These are phyloP conservation scores for Arabis alpina DNA, from an alignment of 345 rosid species.

Conservation along the genomic window DNA sequence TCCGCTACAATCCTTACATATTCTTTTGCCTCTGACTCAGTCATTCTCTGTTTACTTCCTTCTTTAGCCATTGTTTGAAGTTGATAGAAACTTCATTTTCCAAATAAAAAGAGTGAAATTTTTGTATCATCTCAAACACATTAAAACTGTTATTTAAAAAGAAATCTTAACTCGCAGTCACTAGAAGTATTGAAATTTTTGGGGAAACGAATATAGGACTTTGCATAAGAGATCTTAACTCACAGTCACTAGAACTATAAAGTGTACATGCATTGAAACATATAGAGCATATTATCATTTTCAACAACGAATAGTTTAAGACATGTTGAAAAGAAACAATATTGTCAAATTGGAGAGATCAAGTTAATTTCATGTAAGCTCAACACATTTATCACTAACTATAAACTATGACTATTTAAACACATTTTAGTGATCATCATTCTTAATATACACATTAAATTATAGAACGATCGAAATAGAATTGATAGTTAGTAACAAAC, in stretches of 20 bases:
- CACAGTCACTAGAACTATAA: background rate
- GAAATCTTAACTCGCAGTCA: no score
- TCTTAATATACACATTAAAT: no score
- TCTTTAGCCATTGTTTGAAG: conserved; percentile 17
- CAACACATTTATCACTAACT: no score
- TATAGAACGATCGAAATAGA: no score
- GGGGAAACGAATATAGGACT: background rate
- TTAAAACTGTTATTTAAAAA: background rate
- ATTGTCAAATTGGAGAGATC: background rate
- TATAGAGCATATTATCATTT: no score
- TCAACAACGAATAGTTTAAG: background rate
- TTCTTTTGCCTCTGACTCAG: conserved; percentile 7
- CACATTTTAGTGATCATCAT: no score
- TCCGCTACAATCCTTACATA: background rate
- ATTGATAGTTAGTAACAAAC: no score
- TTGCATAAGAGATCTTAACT: background rate
- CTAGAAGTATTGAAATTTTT: no score
- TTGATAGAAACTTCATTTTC: conserved; percentile 4
- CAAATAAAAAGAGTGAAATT: background rate
- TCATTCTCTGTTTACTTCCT: conserved; percentile 1
- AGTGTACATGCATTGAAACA: no score
- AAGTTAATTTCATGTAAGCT: no score
- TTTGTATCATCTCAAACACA: background rate
- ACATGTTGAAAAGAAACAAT: background rate
- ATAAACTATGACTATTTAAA: no score